These are phyloP conservation scores for Paecilomyces dactylethromorphus DNA, from an alignment of 2,329 filamentous ascomycete species.

Conservation along the genomic window DNA sequence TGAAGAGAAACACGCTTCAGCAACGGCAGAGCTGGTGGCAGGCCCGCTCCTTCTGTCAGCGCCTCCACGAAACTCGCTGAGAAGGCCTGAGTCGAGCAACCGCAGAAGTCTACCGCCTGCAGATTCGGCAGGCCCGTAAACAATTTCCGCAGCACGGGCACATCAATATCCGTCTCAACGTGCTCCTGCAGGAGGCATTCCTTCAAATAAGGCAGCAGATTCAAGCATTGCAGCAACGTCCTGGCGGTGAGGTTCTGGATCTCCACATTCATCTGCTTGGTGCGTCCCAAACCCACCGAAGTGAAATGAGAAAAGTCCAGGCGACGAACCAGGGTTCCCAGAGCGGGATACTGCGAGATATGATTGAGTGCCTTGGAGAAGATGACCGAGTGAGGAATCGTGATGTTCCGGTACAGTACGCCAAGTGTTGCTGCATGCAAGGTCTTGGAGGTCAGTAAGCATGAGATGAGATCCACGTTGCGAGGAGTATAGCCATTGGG, in stretches of 20 bases:
- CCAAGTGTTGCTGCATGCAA: slow-evolving; percentile 66
- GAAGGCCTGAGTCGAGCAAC: slow-evolving; percentile 63
- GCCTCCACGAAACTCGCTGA: slow-evolving; percentile 57
- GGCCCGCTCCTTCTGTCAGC: slow-evolving; percentile 38
- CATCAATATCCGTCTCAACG: slow-evolving; percentile 66
- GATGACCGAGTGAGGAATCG: slow-evolving; percentile 74
- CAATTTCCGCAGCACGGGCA: slow-evolving; percentile 63
- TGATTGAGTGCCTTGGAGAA: slow-evolving; percentile 75
- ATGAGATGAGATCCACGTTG: slow-evolving; percentile 70
- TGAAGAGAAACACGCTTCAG: slow-evolving; percentile 68
- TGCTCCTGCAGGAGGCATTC: slow-evolving; percentile 79
- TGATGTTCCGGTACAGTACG: slow-evolving; percentile 72
- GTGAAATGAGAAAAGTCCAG: slow-evolving; percentile 84
- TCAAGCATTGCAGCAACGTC: slow-evolving; percentile 65
- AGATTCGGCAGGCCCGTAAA: slow-evolving; percentile 60
- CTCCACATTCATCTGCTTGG: slow-evolving; percentile 65
- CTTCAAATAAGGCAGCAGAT: slow-evolving; percentile 65
- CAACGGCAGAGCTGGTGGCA: slow-evolving; percentile 49
- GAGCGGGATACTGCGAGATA: slow-evolving; percentile 57
- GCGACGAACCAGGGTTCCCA: slow-evolving; percentile 70
- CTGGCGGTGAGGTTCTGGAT: slow-evolving; percentile 69
- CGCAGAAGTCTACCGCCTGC: slow-evolving; percentile 68
- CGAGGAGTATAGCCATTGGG: slow-evolving; percentile 69
- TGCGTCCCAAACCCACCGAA: slow-evolving; percentile 68
- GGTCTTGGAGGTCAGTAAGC: slow-evolving; percentile 68